Conservation (phyloP, 2,329 filamentous ascomycete genomes). For the Fusarium agapanthi region DNA sequence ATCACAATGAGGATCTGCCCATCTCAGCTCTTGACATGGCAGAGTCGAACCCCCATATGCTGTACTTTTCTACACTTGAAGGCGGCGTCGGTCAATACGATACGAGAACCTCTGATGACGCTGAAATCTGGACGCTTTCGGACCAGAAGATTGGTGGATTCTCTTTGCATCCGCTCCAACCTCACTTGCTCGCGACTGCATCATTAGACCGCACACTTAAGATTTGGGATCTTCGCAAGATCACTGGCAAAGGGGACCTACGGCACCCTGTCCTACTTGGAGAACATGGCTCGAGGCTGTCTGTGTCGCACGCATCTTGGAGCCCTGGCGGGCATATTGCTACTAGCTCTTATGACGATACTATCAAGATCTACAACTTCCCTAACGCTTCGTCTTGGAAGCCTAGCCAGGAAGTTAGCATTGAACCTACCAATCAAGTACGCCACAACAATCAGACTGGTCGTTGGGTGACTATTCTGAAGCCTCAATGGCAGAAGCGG, state of each 20-base stretch:
- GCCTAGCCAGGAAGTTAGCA: conserved; percentile 66
- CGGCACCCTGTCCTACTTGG: conserved; percentile 76
- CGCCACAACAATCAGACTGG: conserved; percentile 96
- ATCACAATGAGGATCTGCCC: conserved; percentile 75
- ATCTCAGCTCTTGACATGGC: conserved; percentile 87
- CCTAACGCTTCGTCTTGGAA: conserved; percentile 67
- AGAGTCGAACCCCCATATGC: conserved; percentile 71
- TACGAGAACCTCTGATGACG: conserved; percentile 65
- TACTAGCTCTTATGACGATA: conserved; percentile 94
- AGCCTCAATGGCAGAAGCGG: conserved; percentile 85
- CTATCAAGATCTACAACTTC: conserved; percentile 90
- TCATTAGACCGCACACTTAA: conserved; percentile 89
- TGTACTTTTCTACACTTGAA: conserved; percentile 89
- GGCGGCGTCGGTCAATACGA: conserved; percentile 86
- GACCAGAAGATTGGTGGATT: conserved; percentile 98
- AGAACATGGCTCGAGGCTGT: conserved; percentile 82
- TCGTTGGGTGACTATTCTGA: conserved; percentile 86
- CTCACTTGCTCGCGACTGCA: conserved; percentile 87
- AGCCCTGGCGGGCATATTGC: conserved; percentile 85
- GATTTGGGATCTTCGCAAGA: conserved; percentile 90
- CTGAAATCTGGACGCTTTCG: conserved; percentile 77
- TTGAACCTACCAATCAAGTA: conserved; percentile 75
- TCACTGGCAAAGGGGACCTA: conserved; percentile 68
- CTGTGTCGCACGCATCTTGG: conserved; percentile 93
- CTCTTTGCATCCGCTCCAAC: conserved; percentile 79